Evolutionary conservation across 176 grass and related monocot species (phyloP).

Genomic region (Rhynchospora pubera): DNA sequence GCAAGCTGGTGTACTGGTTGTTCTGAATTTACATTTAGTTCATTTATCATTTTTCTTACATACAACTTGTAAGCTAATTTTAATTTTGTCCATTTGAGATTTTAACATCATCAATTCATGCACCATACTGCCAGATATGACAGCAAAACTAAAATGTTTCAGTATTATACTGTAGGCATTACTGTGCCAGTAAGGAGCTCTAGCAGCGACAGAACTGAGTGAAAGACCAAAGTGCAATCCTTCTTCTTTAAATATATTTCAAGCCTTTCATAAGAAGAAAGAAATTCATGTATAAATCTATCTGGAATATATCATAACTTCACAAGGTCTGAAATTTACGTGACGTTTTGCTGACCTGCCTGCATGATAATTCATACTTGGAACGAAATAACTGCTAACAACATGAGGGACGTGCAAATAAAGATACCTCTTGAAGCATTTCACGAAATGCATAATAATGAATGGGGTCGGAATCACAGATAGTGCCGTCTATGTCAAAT

Average conservation of each 20-base stretch:
- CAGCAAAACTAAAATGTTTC: too few species aligned
- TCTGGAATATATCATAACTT: not conserved
- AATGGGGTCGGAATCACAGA: slow-evolving; percentile 77
- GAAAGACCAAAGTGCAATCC: not conserved
- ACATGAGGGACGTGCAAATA: too few species aligned
- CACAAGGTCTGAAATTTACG: too few species aligned
- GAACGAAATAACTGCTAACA: too few species aligned
- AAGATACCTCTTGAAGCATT: slow-evolving; percentile 47
- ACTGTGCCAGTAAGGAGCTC: not conserved
- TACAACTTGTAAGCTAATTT: not conserved
- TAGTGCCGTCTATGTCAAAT: slow-evolving; percentile 81
- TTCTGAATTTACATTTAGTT: not conserved
- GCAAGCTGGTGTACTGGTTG: not conserved
- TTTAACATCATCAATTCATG: not conserved
- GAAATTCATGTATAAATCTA: not conserved
- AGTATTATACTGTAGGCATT: not conserved
- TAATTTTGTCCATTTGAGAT: not conserved
- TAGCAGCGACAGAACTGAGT: not conserved
- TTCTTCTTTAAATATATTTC: not conserved
- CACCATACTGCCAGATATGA: not conserved
- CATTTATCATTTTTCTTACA: not conserved
- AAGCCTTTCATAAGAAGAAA: not conserved
- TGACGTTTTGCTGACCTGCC: not conserved
- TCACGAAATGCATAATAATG: slow-evolving; percentile 67
- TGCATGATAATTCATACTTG: too few species aligned